Percentiles rank a stretch among this genome's conserved stretches.
These are phyloP conservation scores for Zychaea mexicana DNA, from an alignment of 371 early-diverging fungal genomes.

Conservation along the genomic window DNA sequence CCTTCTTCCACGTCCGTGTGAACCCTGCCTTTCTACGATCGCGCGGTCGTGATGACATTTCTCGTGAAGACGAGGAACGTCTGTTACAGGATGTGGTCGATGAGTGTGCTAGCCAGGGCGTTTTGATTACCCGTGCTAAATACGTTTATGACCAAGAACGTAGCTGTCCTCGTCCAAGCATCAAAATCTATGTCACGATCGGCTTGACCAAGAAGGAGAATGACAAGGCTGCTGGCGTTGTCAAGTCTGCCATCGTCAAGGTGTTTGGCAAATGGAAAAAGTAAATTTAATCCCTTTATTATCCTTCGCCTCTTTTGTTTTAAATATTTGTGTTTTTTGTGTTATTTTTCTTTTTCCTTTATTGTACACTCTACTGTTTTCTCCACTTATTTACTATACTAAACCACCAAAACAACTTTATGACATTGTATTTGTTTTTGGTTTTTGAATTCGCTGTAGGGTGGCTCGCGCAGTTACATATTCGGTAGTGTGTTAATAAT, in stretches of 20 bases:
- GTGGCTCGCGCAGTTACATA: too few species aligned
- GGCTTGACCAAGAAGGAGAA: conserved; percentile 82
- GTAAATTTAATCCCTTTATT: conserved; percentile 10
- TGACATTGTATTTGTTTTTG: too few species aligned
- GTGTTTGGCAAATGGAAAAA: conserved; percentile 56
- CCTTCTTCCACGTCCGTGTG: conserved; percentile 73
- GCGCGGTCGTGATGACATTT: conserved; percentile 30
- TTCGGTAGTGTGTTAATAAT: too few species aligned
- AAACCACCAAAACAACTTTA: too few species aligned
- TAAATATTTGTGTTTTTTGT: conserved; percentile 2
- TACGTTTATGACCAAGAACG: conserved; percentile 89
- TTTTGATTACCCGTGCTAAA: conserved; percentile 85
- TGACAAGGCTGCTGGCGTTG: conserved; percentile 77
- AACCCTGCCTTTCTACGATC: conserved; percentile 45
- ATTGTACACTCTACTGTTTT: too few species aligned
- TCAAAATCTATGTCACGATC: conserved; percentile 79
- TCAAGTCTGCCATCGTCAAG: conserved; percentile 58
- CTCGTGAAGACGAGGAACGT: conserved; percentile 61
- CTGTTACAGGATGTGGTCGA: conserved; percentile 87
- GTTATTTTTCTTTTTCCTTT: conserved; percentile 1
- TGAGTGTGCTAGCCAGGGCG: conserved; percentile 69
- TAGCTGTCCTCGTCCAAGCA: conserved; percentile 73
- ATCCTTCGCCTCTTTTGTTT: background rate
- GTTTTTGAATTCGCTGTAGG: too few species aligned
- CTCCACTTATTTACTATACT: too few species aligned